Percentiles rank a stretch among this genome's conserved stretches.
These are phyloP conservation scores for Hericium alpestre DNA, from an alignment of 768 basidiomycete genomes.

Conservation along the genomic window DNA sequence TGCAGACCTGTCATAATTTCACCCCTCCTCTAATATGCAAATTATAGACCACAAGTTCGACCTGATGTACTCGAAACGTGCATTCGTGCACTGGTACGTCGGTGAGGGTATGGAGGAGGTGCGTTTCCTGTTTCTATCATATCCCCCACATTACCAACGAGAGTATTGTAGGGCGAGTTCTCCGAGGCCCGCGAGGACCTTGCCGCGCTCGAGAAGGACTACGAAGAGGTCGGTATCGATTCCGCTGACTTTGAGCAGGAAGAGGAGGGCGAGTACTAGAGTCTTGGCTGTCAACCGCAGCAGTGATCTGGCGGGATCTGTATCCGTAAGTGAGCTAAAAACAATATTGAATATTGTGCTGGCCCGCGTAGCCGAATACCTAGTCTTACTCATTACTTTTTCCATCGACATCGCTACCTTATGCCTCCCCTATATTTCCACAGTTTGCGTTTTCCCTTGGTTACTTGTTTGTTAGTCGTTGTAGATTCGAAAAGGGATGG, in stretches of 20 bases:
- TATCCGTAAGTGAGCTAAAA: too few relatives aligned
- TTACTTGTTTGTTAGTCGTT: too few relatives aligned
- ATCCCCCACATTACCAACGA: constrained; percentile 7
- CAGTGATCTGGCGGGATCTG: too few relatives aligned
- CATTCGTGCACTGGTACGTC: constrained; percentile 90
- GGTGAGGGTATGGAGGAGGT: constrained; percentile 99
- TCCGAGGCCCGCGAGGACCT: constrained; percentile 97
- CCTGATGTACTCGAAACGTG: constrained; percentile 92
- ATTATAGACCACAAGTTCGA: constrained; percentile 89
- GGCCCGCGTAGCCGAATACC: too few relatives aligned
- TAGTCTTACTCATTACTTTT: too few relatives aligned
- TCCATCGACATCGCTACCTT: too few relatives aligned
- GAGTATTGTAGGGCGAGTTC: constrained; percentile 69
- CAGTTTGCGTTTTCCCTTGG: too few relatives aligned
- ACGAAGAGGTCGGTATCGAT: constrained; percentile 80
- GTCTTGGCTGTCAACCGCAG: too few relatives aligned
- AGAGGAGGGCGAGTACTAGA: constrained; percentile 51
- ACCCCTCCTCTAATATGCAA: constrained; percentile 7
- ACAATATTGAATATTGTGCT: too few relatives aligned
- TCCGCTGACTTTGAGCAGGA: constrained; percentile 64
- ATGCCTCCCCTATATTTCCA: too few relatives aligned
- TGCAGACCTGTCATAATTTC: background rate
- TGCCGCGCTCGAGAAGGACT: constrained; percentile 93
- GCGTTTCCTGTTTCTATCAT: constrained; percentile 7
- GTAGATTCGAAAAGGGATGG: too few relatives aligned